A percentile compares a stretch with the other conserved stretches of the same genome.
phyloP scores from a whole-genome alignment of 371 early-diverging fungal species.

The Actinomucor elegans region DNA sequence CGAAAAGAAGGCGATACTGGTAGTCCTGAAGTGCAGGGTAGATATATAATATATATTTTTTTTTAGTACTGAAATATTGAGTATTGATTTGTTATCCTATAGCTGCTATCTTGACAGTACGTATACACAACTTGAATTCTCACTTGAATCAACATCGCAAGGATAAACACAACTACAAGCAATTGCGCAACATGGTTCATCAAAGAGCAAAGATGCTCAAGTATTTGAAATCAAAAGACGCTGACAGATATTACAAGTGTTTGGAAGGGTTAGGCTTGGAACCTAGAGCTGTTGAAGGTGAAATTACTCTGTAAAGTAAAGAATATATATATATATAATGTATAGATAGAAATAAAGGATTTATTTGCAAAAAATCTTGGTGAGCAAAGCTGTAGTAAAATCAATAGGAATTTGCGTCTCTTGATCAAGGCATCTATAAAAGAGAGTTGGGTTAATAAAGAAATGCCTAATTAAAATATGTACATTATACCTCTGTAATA shows the following conservation, averaged over 20 bases:
- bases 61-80: not conserved
- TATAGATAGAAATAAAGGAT: not conserved
- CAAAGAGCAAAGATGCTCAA: constrained; percentile 86
- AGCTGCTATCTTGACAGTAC: constrained; percentile 91
- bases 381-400: not conserved
- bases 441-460: too few relatives aligned
- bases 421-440: too few relatives aligned
- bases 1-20: constrained; percentile 84
- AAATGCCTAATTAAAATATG: too few relatives aligned
- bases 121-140: constrained; percentile 82
- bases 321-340: not conserved
- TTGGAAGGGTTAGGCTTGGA: constrained; percentile 73
- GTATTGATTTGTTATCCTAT: too few relatives aligned
- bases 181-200: constrained; percentile 74
- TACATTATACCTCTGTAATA: too few relatives aligned
- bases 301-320: constrained; percentile 55
- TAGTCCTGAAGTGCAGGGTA: constrained; percentile 93
- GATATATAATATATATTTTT: not conserved
- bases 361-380: not conserved
- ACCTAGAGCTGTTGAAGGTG: constrained; percentile 69
- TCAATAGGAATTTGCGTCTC: not conserved
- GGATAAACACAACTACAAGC: constrained; percentile 86
- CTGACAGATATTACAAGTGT: constrained; percentile 71
- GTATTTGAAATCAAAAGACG: constrained; percentile 78
- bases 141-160: constrained; percentile 81